A percentile compares a stretch with the other conserved stretches of the same genome.
Evolutionary conservation across 2,329 filamentous ascomycete species (phyloP).

Genomic region (Colletotrichum melonis): DNA sequence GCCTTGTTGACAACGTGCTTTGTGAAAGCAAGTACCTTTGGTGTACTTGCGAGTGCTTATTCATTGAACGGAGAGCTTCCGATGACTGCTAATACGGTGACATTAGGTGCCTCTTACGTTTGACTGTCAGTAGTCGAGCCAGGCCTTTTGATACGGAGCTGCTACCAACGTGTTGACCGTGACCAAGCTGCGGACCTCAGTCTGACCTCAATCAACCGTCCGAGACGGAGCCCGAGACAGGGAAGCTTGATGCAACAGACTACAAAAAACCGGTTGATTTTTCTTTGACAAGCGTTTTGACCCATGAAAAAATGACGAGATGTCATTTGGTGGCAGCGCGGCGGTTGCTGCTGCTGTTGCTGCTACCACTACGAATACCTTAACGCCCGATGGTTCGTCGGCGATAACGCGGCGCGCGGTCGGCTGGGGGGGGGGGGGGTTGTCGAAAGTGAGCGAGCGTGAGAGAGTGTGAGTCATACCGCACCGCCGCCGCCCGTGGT

Average conservation of each 20-base stretch:
- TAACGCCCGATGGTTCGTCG: conserved; percentile 23
- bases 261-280: not conserved
- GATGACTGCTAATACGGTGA: not conserved
- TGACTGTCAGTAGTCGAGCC: not conserved
- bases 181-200: not conserved
- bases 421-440: not conserved
- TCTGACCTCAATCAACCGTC: not conserved
- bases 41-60: not conserved
- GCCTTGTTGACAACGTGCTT: not conserved
- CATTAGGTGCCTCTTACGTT: not conserved
- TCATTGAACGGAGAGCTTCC: not conserved
- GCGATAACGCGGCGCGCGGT: conserved; percentile 13
- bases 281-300: not conserved
- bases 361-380: not conserved
- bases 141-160: not conserved
- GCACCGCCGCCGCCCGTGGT: not conserved
- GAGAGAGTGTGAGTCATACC: conserved; percentile 27
- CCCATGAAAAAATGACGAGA: not conserved
- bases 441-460: not conserved
- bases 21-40: not conserved
- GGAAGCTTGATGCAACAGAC: not conserved
- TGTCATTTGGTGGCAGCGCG: not conserved
- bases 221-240: not conserved
- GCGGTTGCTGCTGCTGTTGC: not conserved
- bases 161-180: not conserved